phyloP scores from a whole-genome alignment of 805 yeast species.

The Wickerhamiella allomyrinae region DNA sequence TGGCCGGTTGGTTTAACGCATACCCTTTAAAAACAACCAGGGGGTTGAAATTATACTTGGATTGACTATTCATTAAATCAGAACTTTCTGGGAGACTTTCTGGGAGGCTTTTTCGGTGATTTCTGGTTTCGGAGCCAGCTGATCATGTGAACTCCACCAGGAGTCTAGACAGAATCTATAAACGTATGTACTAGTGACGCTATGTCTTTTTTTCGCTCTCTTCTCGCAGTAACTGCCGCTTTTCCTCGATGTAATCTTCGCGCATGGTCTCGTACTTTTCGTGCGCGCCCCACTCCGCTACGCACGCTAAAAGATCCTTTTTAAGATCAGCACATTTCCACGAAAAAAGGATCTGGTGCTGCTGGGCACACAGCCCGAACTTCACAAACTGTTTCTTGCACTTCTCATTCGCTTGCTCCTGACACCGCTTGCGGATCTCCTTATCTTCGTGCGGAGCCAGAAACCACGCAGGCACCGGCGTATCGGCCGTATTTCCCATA shows the following conservation, averaged over 20 bases:
- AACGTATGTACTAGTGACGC: too few species aligned
- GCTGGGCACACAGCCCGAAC: slow-evolving; percentile 23
- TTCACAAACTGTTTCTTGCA: slow-evolving; percentile 21
- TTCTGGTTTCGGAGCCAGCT: too few species aligned
- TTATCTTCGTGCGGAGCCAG: slow-evolving; percentile 27
- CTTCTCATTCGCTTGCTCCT: slow-evolving; percentile 22
- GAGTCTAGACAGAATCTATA: too few species aligned
- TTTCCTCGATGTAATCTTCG: slow-evolving; percentile 20
- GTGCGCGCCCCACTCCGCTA: slow-evolving; percentile 23
- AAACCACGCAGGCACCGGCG: slow-evolving; percentile 26
- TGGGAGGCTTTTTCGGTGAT: too few species aligned
- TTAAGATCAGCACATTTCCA: slow-evolving; percentile 27
- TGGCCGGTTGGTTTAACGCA: too few species aligned
- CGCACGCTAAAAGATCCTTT: slow-evolving; percentile 23
- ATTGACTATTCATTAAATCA: too few species aligned
- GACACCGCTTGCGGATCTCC: slow-evolving; percentile 22
- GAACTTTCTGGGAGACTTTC: too few species aligned
- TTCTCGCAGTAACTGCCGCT: slow-evolving; percentile 13
- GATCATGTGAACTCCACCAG: too few species aligned
- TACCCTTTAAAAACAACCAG: too few species aligned
- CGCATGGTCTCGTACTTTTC: slow-evolving; percentile 21
- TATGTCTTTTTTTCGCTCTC: slow-evolving; percentile 7
- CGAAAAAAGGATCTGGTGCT: slow-evolving; percentile 25
- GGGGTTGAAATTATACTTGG: too few species aligned
- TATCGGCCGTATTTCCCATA: slow-evolving; percentile 11